Percentiles rank a stretch among this genome's conserved stretches.
Evolutionary conservation across 2,329 filamentous ascomycete genomes (phyloP).

Genomic region (Alternaria longipes): DNA sequence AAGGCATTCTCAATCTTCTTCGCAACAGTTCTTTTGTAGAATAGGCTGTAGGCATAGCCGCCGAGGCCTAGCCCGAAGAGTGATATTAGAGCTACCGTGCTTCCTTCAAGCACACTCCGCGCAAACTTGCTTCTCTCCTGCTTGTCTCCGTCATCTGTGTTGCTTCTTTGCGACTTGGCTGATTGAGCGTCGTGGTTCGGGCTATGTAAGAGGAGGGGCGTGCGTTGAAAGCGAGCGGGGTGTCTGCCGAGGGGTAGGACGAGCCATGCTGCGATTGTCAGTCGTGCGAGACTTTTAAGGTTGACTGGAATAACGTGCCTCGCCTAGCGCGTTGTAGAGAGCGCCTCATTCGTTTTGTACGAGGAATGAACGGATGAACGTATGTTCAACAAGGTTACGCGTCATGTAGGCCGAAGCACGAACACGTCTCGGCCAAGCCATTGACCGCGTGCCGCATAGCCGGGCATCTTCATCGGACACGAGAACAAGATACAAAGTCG

Average conservation of each 20-base stretch:
- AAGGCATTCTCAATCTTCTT: slow-evolving; percentile 50
- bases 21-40: slow-evolving; percentile 44
- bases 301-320: slow-evolving; percentile 21
- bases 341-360: slow-evolving; percentile 39
- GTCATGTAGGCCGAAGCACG: slow-evolving; percentile 13
- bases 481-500: no score
- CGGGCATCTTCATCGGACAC: not conserved
- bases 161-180: not conserved
- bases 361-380: no score
- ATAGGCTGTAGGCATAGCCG: slow-evolving; percentile 46
- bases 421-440: slow-evolving; percentile 29
- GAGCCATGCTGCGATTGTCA: slow-evolving; percentile 39
- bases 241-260: slow-evolving; percentile 39
- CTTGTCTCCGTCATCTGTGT: slow-evolving; percentile 3
- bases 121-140: slow-evolving; percentile 42
- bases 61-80: slow-evolving; percentile 45
- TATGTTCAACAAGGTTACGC: not conserved
- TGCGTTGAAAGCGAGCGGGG: slow-evolving; percentile 23
- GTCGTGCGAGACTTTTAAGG: not conserved
- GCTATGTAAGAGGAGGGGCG: slow-evolving; percentile 25
- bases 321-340: slow-evolving; percentile 26
- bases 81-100: slow-evolving; percentile 47
- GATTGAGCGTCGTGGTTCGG: slow-evolving; percentile 1
- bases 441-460: slow-evolving; percentile 15
- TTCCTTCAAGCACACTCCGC: slow-evolving; percentile 46